Percentiles rank a stretch among this genome's conserved stretches.
These are phyloP conservation scores for Venturia oleaginea DNA, from an alignment of 2,329 filamentous ascomycete genomes.

Conservation along the genomic window DNA sequence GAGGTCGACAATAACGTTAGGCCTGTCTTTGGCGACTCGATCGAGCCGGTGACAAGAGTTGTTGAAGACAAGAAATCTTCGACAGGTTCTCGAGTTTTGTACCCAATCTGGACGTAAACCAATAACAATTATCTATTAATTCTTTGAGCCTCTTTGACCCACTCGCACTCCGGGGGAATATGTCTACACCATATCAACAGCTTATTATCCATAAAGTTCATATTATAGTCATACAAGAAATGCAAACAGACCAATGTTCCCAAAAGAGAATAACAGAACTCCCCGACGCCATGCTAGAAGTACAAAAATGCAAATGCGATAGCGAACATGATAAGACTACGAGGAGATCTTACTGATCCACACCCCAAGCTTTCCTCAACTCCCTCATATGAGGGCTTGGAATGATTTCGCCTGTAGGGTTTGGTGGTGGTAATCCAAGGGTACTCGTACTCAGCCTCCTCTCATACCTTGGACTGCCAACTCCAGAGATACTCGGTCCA, in stretches of 20 bases:
- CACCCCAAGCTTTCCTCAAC: slow-evolving; percentile 9
- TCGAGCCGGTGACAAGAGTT: too few relatives aligned
- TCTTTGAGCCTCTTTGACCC: neutral
- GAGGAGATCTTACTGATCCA: slow-evolving; percentile 1
- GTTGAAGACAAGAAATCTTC: too few relatives aligned
- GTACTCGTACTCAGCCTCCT: neutral
- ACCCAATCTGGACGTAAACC: too few relatives aligned
- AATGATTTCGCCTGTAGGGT: neutral
- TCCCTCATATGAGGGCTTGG: slow-evolving; percentile 1
- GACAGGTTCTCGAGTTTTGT: too few relatives aligned
- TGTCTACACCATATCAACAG: neutral
- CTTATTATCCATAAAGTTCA: neutral
- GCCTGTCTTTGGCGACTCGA: too few relatives aligned
- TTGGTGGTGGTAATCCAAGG: neutral
- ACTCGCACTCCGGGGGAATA: neutral
- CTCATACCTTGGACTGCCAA: neutral
- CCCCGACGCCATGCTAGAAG: neutral
- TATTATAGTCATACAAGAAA: neutral
- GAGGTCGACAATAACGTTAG: too few relatives aligned
- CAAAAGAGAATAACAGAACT: neutral
- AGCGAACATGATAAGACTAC: neutral
- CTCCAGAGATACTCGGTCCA: neutral
- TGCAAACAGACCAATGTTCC: neutral
- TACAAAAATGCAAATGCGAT: neutral
- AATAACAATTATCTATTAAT: too few relatives aligned